Percentiles rank a stretch among this genome's conserved stretches.
Conservation (phyloP, 148 eudicot genomes). For the Heliamphora exappendiculata region DNA sequence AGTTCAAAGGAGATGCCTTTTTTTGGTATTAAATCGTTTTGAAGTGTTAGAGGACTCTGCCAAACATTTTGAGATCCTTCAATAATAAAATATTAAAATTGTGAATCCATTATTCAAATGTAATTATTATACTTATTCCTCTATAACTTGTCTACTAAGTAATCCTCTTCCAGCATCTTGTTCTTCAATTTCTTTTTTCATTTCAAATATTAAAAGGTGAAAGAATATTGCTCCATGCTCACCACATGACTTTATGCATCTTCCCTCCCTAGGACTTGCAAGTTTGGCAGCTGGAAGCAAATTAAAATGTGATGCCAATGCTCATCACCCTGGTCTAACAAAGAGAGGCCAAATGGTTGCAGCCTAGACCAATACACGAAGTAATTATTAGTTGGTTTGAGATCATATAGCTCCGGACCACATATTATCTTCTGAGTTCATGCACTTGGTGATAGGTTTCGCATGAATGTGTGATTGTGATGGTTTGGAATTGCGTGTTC, state of each 20-base stretch:
- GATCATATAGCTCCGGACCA: too few species aligned
- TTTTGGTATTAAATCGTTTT: neutral
- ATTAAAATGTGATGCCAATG: too few species aligned
- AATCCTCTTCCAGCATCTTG: neutral
- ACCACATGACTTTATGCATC: neutral
- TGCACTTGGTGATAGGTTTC: too few species aligned
- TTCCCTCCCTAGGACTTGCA: neutral
- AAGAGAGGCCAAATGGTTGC: neutral
- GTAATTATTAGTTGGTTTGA: too few species aligned
- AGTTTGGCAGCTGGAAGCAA: too few species aligned
- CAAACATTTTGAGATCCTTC: neutral
- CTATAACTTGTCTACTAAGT: neutral
- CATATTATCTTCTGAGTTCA: too few species aligned
- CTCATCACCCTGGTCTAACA: too few species aligned
- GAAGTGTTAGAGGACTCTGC: neutral
- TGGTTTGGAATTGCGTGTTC: too few species aligned
- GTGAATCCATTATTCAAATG: too few species aligned
- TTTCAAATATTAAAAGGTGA: neutral
- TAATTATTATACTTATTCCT: neutral
- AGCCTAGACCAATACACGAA: neutral
- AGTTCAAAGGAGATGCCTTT: neutral
- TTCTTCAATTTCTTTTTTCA: neutral
- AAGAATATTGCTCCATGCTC: neutral
- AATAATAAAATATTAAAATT: too few species aligned
- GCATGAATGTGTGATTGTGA: too few species aligned